A percentile compares a stretch with the other conserved stretches of the same genome.
Evolutionary conservation across 2,329 filamentous ascomycete genomes (phyloP).

Genomic region (Aspergillus pseudoviridinutans): DNA sequence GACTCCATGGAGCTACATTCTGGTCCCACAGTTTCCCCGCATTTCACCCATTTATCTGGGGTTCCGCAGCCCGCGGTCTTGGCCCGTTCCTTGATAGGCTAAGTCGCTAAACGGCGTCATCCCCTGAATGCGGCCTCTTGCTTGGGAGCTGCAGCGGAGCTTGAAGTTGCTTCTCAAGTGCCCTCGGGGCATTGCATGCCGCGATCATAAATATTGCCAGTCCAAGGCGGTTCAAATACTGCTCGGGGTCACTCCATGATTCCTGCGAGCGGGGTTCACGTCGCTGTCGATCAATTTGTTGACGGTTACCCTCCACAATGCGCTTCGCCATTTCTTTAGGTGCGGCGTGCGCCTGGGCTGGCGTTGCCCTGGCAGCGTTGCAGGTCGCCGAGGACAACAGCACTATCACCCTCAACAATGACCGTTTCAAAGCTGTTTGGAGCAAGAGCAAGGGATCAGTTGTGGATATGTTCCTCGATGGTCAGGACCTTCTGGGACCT

Average conservation of each 20-base stretch:
- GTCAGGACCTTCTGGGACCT: constrained; percentile 51
- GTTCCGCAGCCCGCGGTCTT: constrained; percentile 1
- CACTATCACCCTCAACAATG: constrained; percentile 38
- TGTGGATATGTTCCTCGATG: constrained; percentile 43
- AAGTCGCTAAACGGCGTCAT: neutral
- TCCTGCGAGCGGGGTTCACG: neutral
- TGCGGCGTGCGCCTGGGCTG: constrained; percentile 5
- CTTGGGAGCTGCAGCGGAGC: neutral
- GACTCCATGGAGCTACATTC: constrained; percentile 3
- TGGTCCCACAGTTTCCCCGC: constrained; percentile 11
- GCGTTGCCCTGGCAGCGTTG: constrained; percentile 13
- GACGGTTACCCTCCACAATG: constrained; percentile 5
- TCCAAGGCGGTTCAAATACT: neutral
- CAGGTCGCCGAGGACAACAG: constrained; percentile 16
- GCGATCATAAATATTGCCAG: constrained; percentile 1
- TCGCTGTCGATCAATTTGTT: neutral
- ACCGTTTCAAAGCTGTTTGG: constrained; percentile 43
- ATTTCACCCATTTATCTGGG: constrained; percentile 4
- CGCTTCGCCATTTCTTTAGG: constrained; percentile 1
- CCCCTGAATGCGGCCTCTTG: neutral
- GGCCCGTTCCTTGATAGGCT: neutral
- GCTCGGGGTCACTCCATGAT: neutral
- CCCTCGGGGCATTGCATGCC: constrained; percentile 6
- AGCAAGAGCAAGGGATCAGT: constrained; percentile 43
- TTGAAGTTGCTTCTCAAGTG: neutral